Conservation (phyloP, 495 filamentous ascomycete species). For the Xylaria curta region DNA sequence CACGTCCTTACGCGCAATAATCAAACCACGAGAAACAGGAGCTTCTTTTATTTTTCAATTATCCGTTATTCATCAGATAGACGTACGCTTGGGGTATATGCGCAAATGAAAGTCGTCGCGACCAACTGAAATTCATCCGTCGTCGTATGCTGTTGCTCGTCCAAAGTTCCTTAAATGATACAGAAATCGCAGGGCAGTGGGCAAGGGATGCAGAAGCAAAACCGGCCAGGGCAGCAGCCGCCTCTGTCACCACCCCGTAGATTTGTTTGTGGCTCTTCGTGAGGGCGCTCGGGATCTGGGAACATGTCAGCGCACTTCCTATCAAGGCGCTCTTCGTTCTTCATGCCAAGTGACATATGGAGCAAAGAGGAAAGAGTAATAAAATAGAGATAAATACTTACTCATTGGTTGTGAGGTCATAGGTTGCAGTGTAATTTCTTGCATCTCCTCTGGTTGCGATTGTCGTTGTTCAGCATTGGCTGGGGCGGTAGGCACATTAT, state of each 20-base stretch:
- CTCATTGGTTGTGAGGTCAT: constrained; percentile 43
- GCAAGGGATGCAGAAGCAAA: constrained; percentile 55
- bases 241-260: constrained; percentile 49
- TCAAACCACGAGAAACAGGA: not conserved
- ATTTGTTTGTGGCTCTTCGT: constrained; percentile 42
- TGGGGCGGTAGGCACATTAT: constrained; percentile 10
- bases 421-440: constrained; percentile 35
- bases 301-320: constrained; percentile 8
- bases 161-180: constrained; percentile 38
- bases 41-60: not conserved
- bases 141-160: not conserved
- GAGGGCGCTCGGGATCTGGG: constrained; percentile 47
- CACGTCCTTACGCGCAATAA: not conserved
- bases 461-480: constrained; percentile 17
- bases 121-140: not conserved
- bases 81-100: not conserved
- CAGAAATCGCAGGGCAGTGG: constrained; percentile 52
- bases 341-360: not conserved
- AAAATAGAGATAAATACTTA: constrained; percentile 25
- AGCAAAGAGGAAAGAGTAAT: not conserved
- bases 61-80: not conserved
- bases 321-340: not conserved
- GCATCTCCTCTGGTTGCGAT: constrained; percentile 20
- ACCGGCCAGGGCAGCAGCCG: constrained; percentile 46
- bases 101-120: not conserved